phyloP scores from a whole-genome alignment of 2,329 filamentous ascomycete genomes.

The Epichloe gansuensis region DNA sequence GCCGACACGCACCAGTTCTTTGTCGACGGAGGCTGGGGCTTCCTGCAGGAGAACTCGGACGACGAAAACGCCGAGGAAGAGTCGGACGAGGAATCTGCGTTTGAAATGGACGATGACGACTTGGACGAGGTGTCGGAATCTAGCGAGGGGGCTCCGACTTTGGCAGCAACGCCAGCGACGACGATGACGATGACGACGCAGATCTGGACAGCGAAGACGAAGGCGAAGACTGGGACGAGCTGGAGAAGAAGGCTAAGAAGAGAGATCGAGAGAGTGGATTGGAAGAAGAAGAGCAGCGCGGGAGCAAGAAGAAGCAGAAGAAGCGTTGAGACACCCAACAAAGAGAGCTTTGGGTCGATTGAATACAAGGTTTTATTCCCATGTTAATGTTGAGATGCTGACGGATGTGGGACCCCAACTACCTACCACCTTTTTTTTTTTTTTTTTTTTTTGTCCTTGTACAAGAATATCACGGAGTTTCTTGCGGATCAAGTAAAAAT shows the following conservation, averaged over 20 bases:
- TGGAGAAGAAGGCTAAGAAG: slow-evolving; percentile 84
- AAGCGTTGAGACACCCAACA: slow-evolving; percentile 17
- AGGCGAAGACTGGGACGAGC: slow-evolving; percentile 86
- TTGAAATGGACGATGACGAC: slow-evolving; percentile 81
- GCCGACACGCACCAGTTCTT: slow-evolving; percentile 94
- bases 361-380: too few relatives aligned
- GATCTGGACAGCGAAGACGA: slow-evolving; percentile 59
- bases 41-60: slow-evolving; percentile 79
- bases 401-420: too few relatives aligned
- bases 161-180: slow-evolving; percentile 75
- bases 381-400: too few relatives aligned
- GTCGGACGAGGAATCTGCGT: slow-evolving; percentile 82
- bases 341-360: too few relatives aligned
- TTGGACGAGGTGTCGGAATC: slow-evolving; percentile 69
- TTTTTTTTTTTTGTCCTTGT: not conserved
- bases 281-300: slow-evolving; percentile 47
- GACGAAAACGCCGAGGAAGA: slow-evolving; percentile 66
- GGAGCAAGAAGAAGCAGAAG: slow-evolving; percentile 47
- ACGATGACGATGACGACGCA: slow-evolving; percentile 58
- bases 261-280: slow-evolving; percentile 53
- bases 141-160: slow-evolving; percentile 78
- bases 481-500: not conserved
- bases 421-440: too few relatives aligned
- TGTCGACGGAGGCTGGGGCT: slow-evolving; percentile 86
- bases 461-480: not conserved